Conservation (phyloP, 2,329 filamentous ascomycete species). For the Nothophoma quercina region DNA sequence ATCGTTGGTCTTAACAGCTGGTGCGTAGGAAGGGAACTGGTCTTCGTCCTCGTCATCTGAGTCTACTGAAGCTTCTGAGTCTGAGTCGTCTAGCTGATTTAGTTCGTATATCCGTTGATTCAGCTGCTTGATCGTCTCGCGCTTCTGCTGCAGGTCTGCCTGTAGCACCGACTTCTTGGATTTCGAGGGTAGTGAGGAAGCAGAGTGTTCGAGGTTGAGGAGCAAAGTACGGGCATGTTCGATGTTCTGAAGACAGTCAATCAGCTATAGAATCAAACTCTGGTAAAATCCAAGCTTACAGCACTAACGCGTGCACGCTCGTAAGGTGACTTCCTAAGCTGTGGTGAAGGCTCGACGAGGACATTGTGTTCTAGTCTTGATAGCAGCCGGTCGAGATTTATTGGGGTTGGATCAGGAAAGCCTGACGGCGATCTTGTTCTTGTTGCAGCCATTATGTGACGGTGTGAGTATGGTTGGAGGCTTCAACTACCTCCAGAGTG, state of each 20-base stretch:
- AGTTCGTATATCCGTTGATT: slow-evolving; percentile 72
- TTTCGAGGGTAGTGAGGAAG: slow-evolving; percentile 54
- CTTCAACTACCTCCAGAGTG: neutral
- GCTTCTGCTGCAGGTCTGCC: slow-evolving; percentile 68
- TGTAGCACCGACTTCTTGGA: slow-evolving; percentile 67
- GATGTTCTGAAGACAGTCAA: slow-evolving; percentile 64
- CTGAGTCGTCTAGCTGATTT: slow-evolving; percentile 62
- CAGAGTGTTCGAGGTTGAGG: slow-evolving; percentile 74
- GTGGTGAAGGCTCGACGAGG: slow-evolving; percentile 66
- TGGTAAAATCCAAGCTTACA: too few species aligned
- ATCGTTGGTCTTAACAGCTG: slow-evolving; percentile 44
- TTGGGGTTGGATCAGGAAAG: slow-evolving; percentile 37
- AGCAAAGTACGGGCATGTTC: slow-evolving; percentile 74
- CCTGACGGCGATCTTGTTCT: slow-evolving; percentile 32
- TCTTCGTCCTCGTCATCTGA: slow-evolving; percentile 55
- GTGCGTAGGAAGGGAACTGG: slow-evolving; percentile 51
- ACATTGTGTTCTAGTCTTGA: slow-evolving; percentile 71
- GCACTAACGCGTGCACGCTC: slow-evolving; percentile 68
- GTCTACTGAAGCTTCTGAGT: slow-evolving; percentile 45
- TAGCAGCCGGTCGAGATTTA: slow-evolving; percentile 70
- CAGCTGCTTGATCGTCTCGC: slow-evolving; percentile 71
- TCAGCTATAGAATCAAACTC: too few species aligned
- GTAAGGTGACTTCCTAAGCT: slow-evolving; percentile 68
- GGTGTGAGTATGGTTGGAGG: neutral
- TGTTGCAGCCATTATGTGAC: slow-evolving; percentile 26